A percentile compares a stretch with the other conserved stretches of the same genome.
Conservation (phyloP, 768 basidiomycete genomes). For the Trametes cingulata region DNA sequence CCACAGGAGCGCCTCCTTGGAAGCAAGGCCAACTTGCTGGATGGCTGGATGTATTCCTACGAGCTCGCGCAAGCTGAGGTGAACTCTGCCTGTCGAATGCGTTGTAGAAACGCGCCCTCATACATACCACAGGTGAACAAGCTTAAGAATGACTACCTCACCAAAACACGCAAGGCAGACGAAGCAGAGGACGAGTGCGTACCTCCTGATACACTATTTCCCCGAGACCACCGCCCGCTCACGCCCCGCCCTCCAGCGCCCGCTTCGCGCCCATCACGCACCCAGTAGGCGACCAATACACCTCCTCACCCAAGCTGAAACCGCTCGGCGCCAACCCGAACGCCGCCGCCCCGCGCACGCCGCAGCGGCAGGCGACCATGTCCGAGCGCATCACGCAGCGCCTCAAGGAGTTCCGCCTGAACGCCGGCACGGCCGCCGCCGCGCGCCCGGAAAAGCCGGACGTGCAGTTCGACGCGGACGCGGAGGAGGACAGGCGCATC, state of each 20-base stretch:
- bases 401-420: conserved; percentile 76
- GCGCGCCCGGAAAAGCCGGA: conserved; percentile 20
- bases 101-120: not conserved
- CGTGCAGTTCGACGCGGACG: conserved; percentile 33
- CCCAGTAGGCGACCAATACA: conserved; percentile 66
- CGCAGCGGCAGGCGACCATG: conserved; percentile 72
- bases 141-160: conserved; percentile 74
- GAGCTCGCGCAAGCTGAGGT: conserved; percentile 70
- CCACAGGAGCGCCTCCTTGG: conserved; percentile 56
- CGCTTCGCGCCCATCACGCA: conserved; percentile 81
- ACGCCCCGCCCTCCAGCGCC: conserved; percentile 49
- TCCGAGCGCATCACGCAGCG: conserved; percentile 86
- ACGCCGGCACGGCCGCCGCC: conserved; percentile 31
- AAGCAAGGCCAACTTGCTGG: conserved; percentile 55
- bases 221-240: conserved; percentile 5
- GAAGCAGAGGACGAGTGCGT: conserved; percentile 94
- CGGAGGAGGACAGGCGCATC: conserved; percentile 31
- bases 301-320: conserved; percentile 69
- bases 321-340: conserved; percentile 49
- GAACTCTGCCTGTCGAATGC: conserved; percentile 12
- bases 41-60: conserved; percentile 69
- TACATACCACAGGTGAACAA: conserved; percentile 45
- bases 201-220: too few relatives aligned
- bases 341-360: conserved; percentile 42
- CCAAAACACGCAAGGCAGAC: conserved; percentile 81